Conservation (phyloP, 2,329 filamentous ascomycete genomes). For the Fusarium virguliforme region DNA sequence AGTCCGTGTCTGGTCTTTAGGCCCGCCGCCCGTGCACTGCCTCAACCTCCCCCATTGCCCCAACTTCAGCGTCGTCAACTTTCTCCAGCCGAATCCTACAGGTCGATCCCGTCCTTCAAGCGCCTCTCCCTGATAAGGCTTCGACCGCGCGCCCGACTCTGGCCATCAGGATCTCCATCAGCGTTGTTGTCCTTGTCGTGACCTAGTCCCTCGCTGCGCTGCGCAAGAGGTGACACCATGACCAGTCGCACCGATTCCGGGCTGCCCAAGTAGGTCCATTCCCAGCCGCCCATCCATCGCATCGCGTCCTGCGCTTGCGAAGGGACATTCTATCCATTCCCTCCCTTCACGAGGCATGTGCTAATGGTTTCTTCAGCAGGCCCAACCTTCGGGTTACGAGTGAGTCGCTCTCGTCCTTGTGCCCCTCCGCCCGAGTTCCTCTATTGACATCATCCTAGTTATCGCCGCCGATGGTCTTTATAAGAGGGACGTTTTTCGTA, state of each 20-base stretch:
- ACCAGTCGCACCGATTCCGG: constrained; percentile 58
- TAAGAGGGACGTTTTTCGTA: constrained; percentile 99
- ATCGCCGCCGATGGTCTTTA: constrained; percentile 98
- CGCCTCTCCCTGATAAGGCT: constrained; percentile 40
- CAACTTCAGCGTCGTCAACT: constrained; percentile 49
- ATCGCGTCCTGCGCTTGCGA: constrained; percentile 32
- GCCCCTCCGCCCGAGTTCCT: constrained; percentile 38
- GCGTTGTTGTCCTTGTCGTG: constrained; percentile 43
- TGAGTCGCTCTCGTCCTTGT: constrained; percentile 64
- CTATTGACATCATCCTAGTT: constrained; percentile 74
- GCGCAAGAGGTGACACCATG: constrained; percentile 52
- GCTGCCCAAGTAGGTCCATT: constrained; percentile 55
- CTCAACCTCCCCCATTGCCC: constrained; percentile 50
- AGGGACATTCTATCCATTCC: constrained; percentile 11
- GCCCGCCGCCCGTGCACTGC: constrained; percentile 53
- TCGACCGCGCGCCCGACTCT: constrained; percentile 39
- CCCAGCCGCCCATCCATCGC: constrained; percentile 24
- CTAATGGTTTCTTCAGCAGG: constrained; percentile 69
- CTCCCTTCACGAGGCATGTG: constrained; percentile 24
- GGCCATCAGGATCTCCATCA: constrained; percentile 35
- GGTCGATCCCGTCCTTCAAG: constrained; percentile 35
- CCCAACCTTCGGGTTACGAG: constrained; percentile 95
- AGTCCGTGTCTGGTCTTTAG: constrained; percentile 50
- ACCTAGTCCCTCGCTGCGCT: constrained; percentile 50
- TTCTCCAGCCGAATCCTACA: constrained; percentile 46